These are phyloP conservation scores for Colletotrichum chlorophyti DNA, from an alignment of 2,329 filamentous ascomycete genomes.

Conservation along the genomic window DNA sequence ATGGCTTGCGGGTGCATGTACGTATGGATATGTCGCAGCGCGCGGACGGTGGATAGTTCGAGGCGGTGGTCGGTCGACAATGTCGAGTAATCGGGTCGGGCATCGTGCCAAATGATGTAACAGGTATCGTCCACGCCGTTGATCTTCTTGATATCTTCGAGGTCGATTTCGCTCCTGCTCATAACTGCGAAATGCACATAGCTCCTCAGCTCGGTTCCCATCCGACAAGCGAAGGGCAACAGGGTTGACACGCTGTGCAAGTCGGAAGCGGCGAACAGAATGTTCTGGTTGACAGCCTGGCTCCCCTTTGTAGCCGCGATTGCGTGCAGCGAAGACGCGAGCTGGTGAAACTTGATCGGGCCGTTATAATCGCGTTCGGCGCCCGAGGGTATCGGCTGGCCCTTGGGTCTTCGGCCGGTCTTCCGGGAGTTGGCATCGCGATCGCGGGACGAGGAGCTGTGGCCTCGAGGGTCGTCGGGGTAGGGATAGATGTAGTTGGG, in stretches of 20 bases:
- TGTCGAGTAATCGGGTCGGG: constrained; percentile 74
- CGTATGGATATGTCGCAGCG: constrained; percentile 73
- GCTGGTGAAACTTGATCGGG: constrained; percentile 69
- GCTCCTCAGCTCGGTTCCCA: constrained; percentile 73
- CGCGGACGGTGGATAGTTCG: constrained; percentile 67
- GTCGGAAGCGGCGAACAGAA: constrained; percentile 81
- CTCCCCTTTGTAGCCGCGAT: constrained; percentile 61
- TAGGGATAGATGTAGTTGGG: constrained; percentile 44
- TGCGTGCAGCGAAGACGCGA: constrained; percentile 68
- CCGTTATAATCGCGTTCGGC: constrained; percentile 65
- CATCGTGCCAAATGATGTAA: constrained; percentile 72
- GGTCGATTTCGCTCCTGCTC: constrained; percentile 72
- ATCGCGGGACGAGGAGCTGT: constrained; percentile 10
- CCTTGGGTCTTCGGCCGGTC: constrained; percentile 24
- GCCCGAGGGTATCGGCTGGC: constrained; percentile 22
- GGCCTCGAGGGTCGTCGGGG: constrained; percentile 21
- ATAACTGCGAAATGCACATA: constrained; percentile 84
- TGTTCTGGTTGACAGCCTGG: constrained; percentile 66
- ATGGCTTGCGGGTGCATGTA: constrained; percentile 81
- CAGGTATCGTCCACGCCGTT: constrained; percentile 82
- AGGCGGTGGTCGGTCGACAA: constrained; percentile 76
- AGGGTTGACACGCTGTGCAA: constrained; percentile 75
- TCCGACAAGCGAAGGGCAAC: constrained; percentile 85
- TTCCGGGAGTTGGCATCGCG: constrained; percentile 12
- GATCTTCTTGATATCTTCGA: constrained; percentile 74